Evolutionary conservation across 768 basidiomycete species (phyloP), one percentile per base, ranked within the genome.

Genomic region (Kwoniella sp.): DNA sequence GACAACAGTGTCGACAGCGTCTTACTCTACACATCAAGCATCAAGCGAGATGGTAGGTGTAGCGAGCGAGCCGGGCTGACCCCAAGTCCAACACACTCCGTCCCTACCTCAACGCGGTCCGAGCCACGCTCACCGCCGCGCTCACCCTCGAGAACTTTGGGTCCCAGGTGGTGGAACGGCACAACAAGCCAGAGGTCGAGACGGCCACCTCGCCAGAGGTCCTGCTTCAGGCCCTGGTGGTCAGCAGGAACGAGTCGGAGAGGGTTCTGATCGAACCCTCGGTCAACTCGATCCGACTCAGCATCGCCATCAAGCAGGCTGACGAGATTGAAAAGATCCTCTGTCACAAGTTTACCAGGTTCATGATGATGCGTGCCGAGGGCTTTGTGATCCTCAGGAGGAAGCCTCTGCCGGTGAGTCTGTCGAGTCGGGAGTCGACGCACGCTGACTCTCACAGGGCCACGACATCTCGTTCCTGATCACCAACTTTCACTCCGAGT

Each of bases 351-450:
- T 98, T 99, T 75, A 95, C 91, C 19, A 81, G 95, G 46, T 99
- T 99, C 78, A 87, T 98, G 89, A 96, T 91, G 86, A 90, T 92
- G 78, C 80, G 95, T 53, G 95, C 95, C 22, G 95, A 99, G 78
- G 90, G 85, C 75, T 99, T 99, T 74, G 82, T 99, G 55, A 89
- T 99, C 64, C 80, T 99, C 70, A 83, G 95, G 73, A 81, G 95
- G 76, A 95, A 92, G 74, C 90, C 95, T 32, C 85, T 98, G 33
- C 80, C 82, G 56, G 91, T 89, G 60, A 66, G 83, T 22, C n/a
- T n/a, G n/a, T n/a, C n/a, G n/a, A n/a, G n/a, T n/a, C n/a, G 20
- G 1, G 23, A 10, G 20, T 26, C n/a, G 20, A 23, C 27, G 22
- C n/a, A n/a, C n/a, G n/a, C n/a, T n/a, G n/a, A n/a, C 3, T 3